Conservation (phyloP, 768 basidiomycete species). For the Pisolithus tinctorius region DNA sequence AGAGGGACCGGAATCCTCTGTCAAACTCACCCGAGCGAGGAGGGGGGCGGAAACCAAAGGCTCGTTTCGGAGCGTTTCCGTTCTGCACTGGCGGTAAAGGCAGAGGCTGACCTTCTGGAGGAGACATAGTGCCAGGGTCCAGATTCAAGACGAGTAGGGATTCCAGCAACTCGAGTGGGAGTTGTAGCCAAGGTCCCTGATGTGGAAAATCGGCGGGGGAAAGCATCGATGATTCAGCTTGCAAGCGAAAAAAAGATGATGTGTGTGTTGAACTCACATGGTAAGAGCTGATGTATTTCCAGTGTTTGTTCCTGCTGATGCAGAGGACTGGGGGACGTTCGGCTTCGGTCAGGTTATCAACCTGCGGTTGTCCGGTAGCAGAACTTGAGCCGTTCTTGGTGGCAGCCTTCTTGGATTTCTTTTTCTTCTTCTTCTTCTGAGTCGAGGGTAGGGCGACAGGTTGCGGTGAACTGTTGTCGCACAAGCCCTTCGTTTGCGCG, state of each 20-base stretch:
- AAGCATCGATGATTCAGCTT: neutral
- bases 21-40: conserved; percentile 31
- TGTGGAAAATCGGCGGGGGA: neutral
- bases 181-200: conserved; percentile 88
- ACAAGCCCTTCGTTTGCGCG: neutral
- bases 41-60: conserved; percentile 15
- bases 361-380: conserved; percentile 24
- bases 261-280: conserved; percentile 49
- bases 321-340: conserved; percentile 62
- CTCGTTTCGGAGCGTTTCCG: conserved; percentile 7
- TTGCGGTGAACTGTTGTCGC: conserved; percentile 12
- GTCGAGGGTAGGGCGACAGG: conserved; percentile 15
- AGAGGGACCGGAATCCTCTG: conserved; percentile 38
- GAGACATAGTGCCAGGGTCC: conserved; percentile 58
- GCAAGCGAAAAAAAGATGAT: neutral
- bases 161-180: conserved; percentile 80
- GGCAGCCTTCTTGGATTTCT: conserved; percentile 52
- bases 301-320: conserved; percentile 91
- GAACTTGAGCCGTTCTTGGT: conserved; percentile 31
- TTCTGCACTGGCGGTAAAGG: conserved; percentile 22
- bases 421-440: conserved; percentile 67
- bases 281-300: conserved; percentile 89
- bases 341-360: conserved; percentile 32
- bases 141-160: conserved; percentile 73
- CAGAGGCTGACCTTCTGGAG: conserved; percentile 37